phyloP scores from a whole-genome alignment of 2,329 filamentous ascomycete genomes.

The Pseudogymnoascus sp. region DNA sequence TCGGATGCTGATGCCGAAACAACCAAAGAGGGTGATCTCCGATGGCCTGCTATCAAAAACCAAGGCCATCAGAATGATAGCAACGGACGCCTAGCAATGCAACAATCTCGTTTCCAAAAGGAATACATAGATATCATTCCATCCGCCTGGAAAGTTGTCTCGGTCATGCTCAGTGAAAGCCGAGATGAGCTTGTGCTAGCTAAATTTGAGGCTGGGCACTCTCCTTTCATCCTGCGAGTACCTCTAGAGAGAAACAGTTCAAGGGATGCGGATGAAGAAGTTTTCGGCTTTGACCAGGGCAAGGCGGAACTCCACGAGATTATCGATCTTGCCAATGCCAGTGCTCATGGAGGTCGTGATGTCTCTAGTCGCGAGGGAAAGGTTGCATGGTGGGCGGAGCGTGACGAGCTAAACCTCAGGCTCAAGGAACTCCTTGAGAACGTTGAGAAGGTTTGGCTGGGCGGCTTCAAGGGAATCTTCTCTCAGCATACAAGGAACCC shows the following conservation, averaged over 20 bases:
- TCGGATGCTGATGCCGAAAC: constrained; percentile 16
- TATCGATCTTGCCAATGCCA: constrained; percentile 72
- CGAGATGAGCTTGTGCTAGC: constrained; percentile 80
- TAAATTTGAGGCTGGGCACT: constrained; percentile 66
- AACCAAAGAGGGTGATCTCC: constrained; percentile 27
- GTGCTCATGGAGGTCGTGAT: constrained; percentile 65
- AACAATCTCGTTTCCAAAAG: constrained; percentile 56
- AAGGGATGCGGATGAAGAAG: constrained; percentile 69
- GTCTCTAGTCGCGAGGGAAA: constrained; percentile 68
- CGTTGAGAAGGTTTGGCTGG: constrained; percentile 89
- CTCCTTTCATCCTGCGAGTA: constrained; percentile 78
- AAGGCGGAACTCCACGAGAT: constrained; percentile 75
- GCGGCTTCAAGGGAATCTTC: constrained; percentile 91
- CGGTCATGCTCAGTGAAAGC: constrained; percentile 73
- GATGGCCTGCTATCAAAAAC: constrained; percentile 33
- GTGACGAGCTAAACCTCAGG: constrained; percentile 69
- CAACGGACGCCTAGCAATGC: constrained; percentile 32
- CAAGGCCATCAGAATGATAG: constrained; percentile 24
- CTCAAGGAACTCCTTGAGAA: constrained; percentile 72
- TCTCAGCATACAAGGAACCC: constrained; percentile 59
- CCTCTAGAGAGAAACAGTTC: constrained; percentile 77
- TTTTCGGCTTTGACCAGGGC: constrained; percentile 77
- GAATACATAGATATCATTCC: constrained; percentile 85
- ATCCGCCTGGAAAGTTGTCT: constrained; percentile 73
- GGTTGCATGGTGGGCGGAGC: constrained; percentile 80